Base-by-base conservation (phyloP, 2,329 filamentous ascomycete genomes). In the Rhynchosporium graminicola region DNA sequence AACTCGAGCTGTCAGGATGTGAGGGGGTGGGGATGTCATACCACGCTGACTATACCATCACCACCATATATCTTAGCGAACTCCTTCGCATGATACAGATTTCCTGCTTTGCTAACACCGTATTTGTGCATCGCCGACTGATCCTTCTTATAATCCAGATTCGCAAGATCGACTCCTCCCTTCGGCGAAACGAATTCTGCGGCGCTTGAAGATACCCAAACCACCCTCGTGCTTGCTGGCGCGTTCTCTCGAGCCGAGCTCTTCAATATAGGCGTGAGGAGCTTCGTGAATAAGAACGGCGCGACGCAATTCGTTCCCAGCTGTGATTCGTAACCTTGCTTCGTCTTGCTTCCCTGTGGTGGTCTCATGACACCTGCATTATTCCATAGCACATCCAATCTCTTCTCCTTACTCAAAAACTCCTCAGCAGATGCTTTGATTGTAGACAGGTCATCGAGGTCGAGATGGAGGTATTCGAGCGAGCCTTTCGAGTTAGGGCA, bases 321-420 rank as follows among this genome's bases (percentile, higher is more conserved):
- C 38, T 76, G 74, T 9, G 76, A 52, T 51, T 79, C 76, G 63
- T 75, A 72, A 31, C 75, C 75, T 64, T 76, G 64, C 51, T 63
- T 67, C 5, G 73, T 74, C 63, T 73, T 71, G 60, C 71, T 68
- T 15, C 76, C 70, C 60, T 68, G 52, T 54, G 73, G 72, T 0
- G 76, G 75, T 1, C 66, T 65, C 76, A 77, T 77, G 5, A 79
- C 74, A 10, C 74, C 76, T 10, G 77, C 77, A 59, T 76, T 77
- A 61, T 77, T 76, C 67, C 73, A 77, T 0, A 80, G 70, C 3
- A 79, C 76, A 64, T 80, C 71, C 0, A 80, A 72, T 20, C 68
- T 71, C 2, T 60, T 48, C 64, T 80, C 77, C 29, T 68, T 69
- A 1, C 65, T 57, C 0, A 76, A 63, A 58, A 80, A 80, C 4